Conservation (phyloP, 306 rosid species). For the Cajanus cajan region DNA sequence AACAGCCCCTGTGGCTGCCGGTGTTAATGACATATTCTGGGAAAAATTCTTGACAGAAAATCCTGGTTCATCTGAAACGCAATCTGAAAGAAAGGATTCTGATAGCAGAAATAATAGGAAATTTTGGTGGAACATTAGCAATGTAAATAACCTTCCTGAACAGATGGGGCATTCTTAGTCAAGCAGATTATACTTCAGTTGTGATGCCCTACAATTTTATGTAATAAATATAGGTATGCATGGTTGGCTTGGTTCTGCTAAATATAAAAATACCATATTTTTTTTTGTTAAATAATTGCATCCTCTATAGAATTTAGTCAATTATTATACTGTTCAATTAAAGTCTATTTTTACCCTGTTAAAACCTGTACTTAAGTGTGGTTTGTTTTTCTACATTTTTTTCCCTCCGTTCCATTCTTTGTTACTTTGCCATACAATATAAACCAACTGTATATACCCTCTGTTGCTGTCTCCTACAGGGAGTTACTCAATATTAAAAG, state of each 20-base stretch:
- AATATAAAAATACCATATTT: conserved; percentile 14
- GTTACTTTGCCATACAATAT: neutral
- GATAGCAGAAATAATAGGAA: conserved; percentile 36
- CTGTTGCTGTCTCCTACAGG: neutral
- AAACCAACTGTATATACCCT: neutral
- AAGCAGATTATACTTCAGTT: conserved; percentile 51
- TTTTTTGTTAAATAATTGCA: conserved; percentile 22
- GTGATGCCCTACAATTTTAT: conserved; percentile 42
- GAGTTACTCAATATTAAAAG: neutral
- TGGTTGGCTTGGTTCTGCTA: conserved; percentile 12
- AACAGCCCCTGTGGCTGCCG: conserved; percentile 35
- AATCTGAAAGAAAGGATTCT: conserved; percentile 58
- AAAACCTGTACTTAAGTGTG: neutral
- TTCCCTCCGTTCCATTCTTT: neutral
- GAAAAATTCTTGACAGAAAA: conserved; percentile 83
- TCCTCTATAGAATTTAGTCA: neutral
- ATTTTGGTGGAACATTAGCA: conserved; percentile 67
- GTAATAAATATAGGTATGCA: conserved; percentile 50
- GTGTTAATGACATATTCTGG: conserved; percentile 77
- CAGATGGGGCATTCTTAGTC: conserved; percentile 72
- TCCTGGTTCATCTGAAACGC: conserved; percentile 64
- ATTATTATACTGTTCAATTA: neutral
- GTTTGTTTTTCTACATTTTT: neutral
- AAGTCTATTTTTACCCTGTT: conserved; percentile 4
- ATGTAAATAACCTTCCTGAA: conserved; percentile 63